These are phyloP conservation scores for Fusarium sp. DNA, from an alignment of 2,329 filamentous ascomycete species.

Conservation along the genomic window DNA sequence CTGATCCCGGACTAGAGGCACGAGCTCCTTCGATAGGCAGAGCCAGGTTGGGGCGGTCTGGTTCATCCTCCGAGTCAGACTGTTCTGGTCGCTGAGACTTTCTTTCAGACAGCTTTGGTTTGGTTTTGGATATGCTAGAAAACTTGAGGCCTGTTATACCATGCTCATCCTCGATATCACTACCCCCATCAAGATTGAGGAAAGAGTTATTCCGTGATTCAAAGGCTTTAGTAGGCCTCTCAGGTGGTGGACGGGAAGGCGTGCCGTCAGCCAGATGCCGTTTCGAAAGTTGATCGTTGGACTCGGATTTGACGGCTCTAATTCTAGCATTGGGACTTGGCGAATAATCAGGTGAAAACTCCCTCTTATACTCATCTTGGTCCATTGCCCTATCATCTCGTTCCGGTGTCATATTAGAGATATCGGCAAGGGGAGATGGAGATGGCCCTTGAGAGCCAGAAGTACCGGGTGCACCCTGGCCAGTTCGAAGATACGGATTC, in stretches of 20 bases:
- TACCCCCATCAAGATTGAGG: conserved; percentile 60
- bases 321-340: conserved; percentile 79
- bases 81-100: conserved; percentile 44
- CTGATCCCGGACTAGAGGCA: conserved; percentile 50
- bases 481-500: conserved; percentile 77
- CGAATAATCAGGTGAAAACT: conserved; percentile 81
- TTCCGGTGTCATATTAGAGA: conserved; percentile 41
- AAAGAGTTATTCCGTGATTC: conserved; percentile 60
- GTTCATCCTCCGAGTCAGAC: conserved; percentile 50
- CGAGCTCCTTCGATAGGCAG: conserved; percentile 57
- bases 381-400: conserved; percentile 29
- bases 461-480: conserved; percentile 43
- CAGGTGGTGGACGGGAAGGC: conserved; percentile 50
- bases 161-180: conserved; percentile 58
- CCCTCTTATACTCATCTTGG: conserved; percentile 58
- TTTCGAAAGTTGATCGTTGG: conserved; percentile 44
- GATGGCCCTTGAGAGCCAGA: conserved; percentile 44
- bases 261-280: conserved; percentile 50
- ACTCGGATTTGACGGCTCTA: conserved; percentile 66
- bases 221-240: conserved; percentile 45
- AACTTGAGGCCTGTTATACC: conserved; percentile 25
- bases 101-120: conserved; percentile 23
- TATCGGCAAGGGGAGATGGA: conserved; percentile 42
- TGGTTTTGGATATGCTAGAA: conserved; percentile 22
- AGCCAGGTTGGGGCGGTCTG: conserved; percentile 51